Base-by-base conservation (phyloP, 495 filamentous ascomycete genomes). In the Daldinia vernicosa region DNA sequence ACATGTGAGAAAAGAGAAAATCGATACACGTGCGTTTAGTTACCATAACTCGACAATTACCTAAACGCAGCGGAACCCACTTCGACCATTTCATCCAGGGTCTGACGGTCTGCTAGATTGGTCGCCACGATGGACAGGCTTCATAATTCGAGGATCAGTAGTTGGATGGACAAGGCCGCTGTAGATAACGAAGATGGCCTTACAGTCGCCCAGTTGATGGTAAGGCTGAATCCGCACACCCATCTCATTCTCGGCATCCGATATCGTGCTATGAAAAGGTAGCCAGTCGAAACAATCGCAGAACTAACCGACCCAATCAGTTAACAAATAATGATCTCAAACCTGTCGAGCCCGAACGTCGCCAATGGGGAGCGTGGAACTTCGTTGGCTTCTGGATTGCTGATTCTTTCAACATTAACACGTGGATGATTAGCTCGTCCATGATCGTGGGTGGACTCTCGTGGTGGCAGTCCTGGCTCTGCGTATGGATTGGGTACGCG, bases 401-500 rank as follows among this genome's bases (percentile, higher is more conserved):
- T 33, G 94, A 98, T 80, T 95, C 92, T 6, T 93, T 97, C 79
- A 98, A 98, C 78, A 96, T 98, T 78, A 98, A 98, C 79, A 98
- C 94, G 15, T 98, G 94, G 94, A 97, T 97, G 94, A 97, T 97
- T 67, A 94, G 92, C 12, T 90, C 92, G 4, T 90, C 90, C 82
- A 94, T 97, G 76, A 81, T 84, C 26, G 85, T 89, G 0, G 82
- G 80, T 62, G 92, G 93, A 6, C 83, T 97, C 52, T 92, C 93
- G 4, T 98, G 94, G 94, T 98, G 94, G 94, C 93, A 97, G 79
- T 89, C 92, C 2, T 97, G 94, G 94, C 82, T 97, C 12, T 95
- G 93, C 76, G 85, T 89, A n/a, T 93, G 91, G 91, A 82, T 93
- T 26, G 94, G 94, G 56, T 97, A 97, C 75, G 84, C 88, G 43